These are phyloP conservation scores for Lactarius sanguifluus DNA, from an alignment of 768 basidiomycete species.

Conservation along the genomic window DNA sequence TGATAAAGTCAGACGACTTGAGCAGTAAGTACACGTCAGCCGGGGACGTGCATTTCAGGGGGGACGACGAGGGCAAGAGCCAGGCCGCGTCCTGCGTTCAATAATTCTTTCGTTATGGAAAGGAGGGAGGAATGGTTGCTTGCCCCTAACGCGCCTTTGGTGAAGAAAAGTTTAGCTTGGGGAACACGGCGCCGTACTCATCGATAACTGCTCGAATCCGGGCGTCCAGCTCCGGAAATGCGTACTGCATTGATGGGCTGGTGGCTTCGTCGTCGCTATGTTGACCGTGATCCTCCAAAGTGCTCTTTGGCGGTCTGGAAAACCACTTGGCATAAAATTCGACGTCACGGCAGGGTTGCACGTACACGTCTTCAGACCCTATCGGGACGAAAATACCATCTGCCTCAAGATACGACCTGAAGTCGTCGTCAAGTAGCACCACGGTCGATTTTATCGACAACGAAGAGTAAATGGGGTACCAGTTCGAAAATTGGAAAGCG, in stretches of 20 bases:
- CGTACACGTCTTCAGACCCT: slow-evolving; percentile 76
- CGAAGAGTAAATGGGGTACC: slow-evolving; percentile 72
- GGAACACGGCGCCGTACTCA: slow-evolving; percentile 82
- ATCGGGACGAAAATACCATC: slow-evolving; percentile 84
- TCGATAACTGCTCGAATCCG: slow-evolving; percentile 64
- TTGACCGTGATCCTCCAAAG: slow-evolving; percentile 49
- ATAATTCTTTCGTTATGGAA: background rate
- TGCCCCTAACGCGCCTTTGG: slow-evolving; percentile 60
- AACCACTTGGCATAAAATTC: background rate
- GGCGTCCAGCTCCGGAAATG: slow-evolving; percentile 82
- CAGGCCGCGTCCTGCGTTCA: slow-evolving; percentile 81
- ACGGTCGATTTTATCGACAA: slow-evolving; percentile 71
- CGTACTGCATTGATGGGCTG: slow-evolving; percentile 41
- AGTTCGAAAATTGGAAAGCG: slow-evolving; percentile 79
- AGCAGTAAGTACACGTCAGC: slow-evolving; percentile 89
- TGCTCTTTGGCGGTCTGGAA: slow-evolving; percentile 51
- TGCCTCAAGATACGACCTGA: slow-evolving; percentile 71
- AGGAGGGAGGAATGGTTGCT: background rate
- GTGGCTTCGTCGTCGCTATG: slow-evolving; percentile 43
- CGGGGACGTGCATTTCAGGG: slow-evolving; percentile 83
- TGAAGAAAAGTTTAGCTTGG: slow-evolving; percentile 96
- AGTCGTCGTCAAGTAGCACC: slow-evolving; percentile 64
- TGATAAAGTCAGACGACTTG: slow-evolving; percentile 89
- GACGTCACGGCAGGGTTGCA: slow-evolving; percentile 25
- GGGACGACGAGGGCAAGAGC: slow-evolving; percentile 81